Conservation (phyloP, 495 filamentous ascomycete genomes). For the Talaromyces borbonicus region DNA sequence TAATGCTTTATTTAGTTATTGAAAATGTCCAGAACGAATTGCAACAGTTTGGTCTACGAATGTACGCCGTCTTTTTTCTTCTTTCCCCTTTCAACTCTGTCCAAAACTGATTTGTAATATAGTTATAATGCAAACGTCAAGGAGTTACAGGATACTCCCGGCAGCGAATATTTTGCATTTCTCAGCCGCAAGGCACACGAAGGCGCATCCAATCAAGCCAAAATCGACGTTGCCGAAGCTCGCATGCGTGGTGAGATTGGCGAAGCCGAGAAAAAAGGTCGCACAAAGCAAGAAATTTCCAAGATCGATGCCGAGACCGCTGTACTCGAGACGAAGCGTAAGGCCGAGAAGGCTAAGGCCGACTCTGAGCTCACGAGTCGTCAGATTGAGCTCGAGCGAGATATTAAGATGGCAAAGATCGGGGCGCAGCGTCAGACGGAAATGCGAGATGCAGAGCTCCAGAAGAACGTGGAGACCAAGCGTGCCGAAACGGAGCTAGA, state of each 20-base stretch:
- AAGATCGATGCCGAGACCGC: slow-evolving; percentile 76
- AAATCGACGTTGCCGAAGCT: slow-evolving; percentile 72
- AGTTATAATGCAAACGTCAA: slow-evolving; percentile 76
- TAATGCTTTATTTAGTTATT: slow-evolving; percentile 40
- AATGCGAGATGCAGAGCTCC: slow-evolving; percentile 62
- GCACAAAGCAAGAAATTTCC: slow-evolving; percentile 68
- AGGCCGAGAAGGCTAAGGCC: slow-evolving; percentile 66
- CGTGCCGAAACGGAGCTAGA: slow-evolving; percentile 71
- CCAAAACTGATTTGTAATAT: slow-evolving; percentile 9
- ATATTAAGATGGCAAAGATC: slow-evolving; percentile 64
- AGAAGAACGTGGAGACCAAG: slow-evolving; percentile 63
- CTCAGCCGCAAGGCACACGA: slow-evolving; percentile 75
- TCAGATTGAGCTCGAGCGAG: slow-evolving; percentile 58
- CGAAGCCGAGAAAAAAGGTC: slow-evolving; percentile 65
- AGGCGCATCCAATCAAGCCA: slow-evolving; percentile 67
- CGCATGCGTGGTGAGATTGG: slow-evolving; percentile 70
- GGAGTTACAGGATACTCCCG: slow-evolving; percentile 69
- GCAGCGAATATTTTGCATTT: slow-evolving; percentile 67
- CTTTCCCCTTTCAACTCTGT: neutral
- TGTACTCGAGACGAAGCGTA: slow-evolving; percentile 71
- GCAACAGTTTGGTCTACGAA: slow-evolving; percentile 60
- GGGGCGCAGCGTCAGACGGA: slow-evolving; percentile 60
- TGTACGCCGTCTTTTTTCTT: slow-evolving; percentile 21
- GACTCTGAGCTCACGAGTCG: slow-evolving; percentile 62
- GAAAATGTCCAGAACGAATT: slow-evolving; percentile 67